A percentile compares a stretch with the other conserved stretches of the same genome.
These are phyloP conservation scores for Leptoxyphium fumago DNA, from an alignment of 2,329 filamentous ascomycete genomes.

Conservation along the genomic window DNA sequence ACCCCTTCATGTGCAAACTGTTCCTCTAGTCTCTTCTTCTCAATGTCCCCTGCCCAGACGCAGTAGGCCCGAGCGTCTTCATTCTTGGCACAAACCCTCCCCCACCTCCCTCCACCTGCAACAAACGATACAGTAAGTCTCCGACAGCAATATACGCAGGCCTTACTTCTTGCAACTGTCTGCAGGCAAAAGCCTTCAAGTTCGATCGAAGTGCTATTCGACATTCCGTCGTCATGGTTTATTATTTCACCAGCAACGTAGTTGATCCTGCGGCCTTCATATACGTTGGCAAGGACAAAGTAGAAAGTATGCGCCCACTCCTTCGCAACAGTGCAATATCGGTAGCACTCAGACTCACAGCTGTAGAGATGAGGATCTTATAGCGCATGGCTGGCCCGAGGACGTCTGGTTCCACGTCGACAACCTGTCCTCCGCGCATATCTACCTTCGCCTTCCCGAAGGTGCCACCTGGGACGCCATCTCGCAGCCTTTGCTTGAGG, in stretches of 20 bases:
- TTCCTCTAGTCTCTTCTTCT: too few relatives aligned
- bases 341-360: slow-evolving; percentile 11
- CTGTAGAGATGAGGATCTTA: slow-evolving; percentile 76
- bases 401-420: slow-evolving; percentile 99
- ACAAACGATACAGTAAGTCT: too few relatives aligned
- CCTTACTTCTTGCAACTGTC: too few relatives aligned
- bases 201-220: not conserved
- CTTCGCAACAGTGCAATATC: slow-evolving; percentile 4
- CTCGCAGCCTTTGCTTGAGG: slow-evolving; percentile 56
- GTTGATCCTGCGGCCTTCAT: slow-evolving; percentile 73
- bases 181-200: too few relatives aligned
- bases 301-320: slow-evolving; percentile 60
- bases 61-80: not conserved
- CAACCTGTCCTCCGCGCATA: slow-evolving; percentile 90
- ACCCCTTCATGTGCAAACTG: too few relatives aligned
- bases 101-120: too few relatives aligned
- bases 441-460: slow-evolving; percentile 72
- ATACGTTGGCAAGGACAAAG: slow-evolving; percentile 98
- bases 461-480: slow-evolving; percentile 75
- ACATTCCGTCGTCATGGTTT: slow-evolving; percentile 52
- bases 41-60: too few relatives aligned
- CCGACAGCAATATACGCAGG: too few relatives aligned
- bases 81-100: too few relatives aligned
- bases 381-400: slow-evolving; percentile 85
- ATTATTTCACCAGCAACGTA: slow-evolving; percentile 80